Evolutionary conservation across 495 filamentous ascomycete species (phyloP).

Genomic region (Lasiosphaeriaceae sp.): DNA sequence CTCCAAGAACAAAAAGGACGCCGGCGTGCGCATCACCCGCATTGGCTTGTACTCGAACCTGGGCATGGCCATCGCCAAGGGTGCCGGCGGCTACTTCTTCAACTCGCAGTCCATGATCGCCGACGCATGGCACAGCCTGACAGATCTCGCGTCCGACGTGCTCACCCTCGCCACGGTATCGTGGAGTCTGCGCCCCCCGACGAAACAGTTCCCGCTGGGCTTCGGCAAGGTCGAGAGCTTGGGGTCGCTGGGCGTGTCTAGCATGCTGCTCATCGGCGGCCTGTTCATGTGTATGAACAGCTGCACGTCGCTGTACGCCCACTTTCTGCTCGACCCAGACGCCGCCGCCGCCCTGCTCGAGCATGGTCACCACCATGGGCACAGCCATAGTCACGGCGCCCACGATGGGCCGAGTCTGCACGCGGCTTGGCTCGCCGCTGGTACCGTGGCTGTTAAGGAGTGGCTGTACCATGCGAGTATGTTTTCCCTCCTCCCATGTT

Average conservation of each 20-base stretch:
- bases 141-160: conserved; percentile 91
- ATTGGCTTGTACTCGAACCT: conserved; percentile 90
- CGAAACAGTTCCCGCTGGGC: conserved; percentile 75
- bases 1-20: conserved; percentile 84
- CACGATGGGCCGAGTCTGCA: conserved; percentile 77
- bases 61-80: conserved; percentile 89
- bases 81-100: conserved; percentile 86
- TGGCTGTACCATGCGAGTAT: conserved; percentile 95
- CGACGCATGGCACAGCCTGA: conserved; percentile 91
- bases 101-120: conserved; percentile 91
- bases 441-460: conserved; percentile 88
- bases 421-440: conserved; percentile 92
- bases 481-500: conserved; percentile 27
- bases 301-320: conserved; percentile 66
- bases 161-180: conserved; percentile 90
- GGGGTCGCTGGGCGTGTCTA: conserved; percentile 87
- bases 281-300: conserved; percentile 85
- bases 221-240: conserved; percentile 98
- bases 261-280: conserved; percentile 81
- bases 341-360: conserved; percentile 55
- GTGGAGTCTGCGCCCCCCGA: conserved; percentile 81
- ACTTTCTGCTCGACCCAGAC: conserved; percentile 69
- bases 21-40: conserved; percentile 90
- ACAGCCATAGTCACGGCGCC: conserved; percentile 60
- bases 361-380: conserved; percentile 56